Conservation (phyloP, 371 early-diverging fungal species). For the Homolaphlyctis polyrhiza region DNA sequence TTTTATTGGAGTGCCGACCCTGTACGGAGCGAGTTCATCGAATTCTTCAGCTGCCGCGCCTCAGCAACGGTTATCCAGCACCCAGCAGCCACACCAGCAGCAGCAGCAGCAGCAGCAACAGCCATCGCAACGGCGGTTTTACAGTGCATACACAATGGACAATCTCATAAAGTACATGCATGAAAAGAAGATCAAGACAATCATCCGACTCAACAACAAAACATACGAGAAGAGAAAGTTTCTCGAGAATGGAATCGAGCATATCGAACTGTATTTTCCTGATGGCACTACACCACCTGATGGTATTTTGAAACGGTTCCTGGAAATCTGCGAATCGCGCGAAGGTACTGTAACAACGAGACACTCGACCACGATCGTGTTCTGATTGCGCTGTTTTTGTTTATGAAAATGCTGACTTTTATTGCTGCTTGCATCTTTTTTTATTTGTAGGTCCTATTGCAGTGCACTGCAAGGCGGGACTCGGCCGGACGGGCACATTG, state of each 20-base stretch:
- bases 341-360: too few species aligned
- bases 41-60: too few species aligned
- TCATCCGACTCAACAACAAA: constrained; percentile 57
- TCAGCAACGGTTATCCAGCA: too few species aligned
- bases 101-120: constrained; percentile 7
- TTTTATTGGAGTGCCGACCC: too few species aligned
- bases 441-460: constrained; percentile 49
- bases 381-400: too few species aligned
- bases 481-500: constrained; percentile 72
- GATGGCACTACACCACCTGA: constrained; percentile 62
- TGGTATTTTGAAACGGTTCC: constrained; percentile 46
- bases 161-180: constrained; percentile 29
- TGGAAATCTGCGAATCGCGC: constrained; percentile 45
- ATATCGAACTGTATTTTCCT: constrained; percentile 57
- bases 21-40: too few species aligned
- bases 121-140: constrained; percentile 7
- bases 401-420: too few species aligned
- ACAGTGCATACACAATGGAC: constrained; percentile 34
- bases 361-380: too few species aligned
- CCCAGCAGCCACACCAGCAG: not conserved
- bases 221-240: constrained; percentile 49
- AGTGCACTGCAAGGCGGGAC: constrained; percentile 74
- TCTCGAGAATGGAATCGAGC: constrained; percentile 47
- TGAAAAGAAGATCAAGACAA: constrained; percentile 31
- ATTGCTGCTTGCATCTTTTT: too few species aligned